Evolutionary conservation across 106 monocot species (phyloP), one percentile per base, ranked within the genome.

Genomic region (Dendrobium officinale): DNA sequence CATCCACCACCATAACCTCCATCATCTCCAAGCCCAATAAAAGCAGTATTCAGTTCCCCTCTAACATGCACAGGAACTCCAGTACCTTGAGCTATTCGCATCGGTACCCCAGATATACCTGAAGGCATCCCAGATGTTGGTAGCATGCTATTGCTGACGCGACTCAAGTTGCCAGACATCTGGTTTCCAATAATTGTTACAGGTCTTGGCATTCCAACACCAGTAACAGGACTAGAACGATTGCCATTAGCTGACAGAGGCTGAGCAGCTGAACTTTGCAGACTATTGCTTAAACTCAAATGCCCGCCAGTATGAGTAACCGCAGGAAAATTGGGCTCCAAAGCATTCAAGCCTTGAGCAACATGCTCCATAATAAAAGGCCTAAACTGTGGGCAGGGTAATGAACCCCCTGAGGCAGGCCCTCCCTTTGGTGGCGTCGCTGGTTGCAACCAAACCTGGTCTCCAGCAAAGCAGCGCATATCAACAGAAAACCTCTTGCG

Each of bases 301-400:
- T 85, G 80, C 27, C 80, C 84, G 75, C 83, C 82, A 66, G 78
- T 27, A 81, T 92, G 90, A 49, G 83, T 19, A 43, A 67, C 82
- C 61, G 85, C 84, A 77, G 91, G 22, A 78, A 95, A 87, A 83
- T 79, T 90, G 51, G 91, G 91, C 43, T 99, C 99, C 8, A 95
- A 75, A 84, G 95, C 86, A 91, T 93, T 99, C 86, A 99, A 78
- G 31, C 95, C 99, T 79, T 99, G 99, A 77, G 99, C 99, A 77
- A 99, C 95, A 89, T 99, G 95, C 80, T 99, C 99, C 99, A 95
- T 99, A 6, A 99, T 99, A 59, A 95, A 99, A 72, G 99, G 99
- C 4, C 99, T 88, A 82, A 99, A 99, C 43, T 99, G 95, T 61
- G 99, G 99, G 44, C 99, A 99, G 27, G 99, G 99, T 59, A 99